These are phyloP conservation scores for Apiospora malaysiana DNA, from an alignment of 2,329 filamentous ascomycete species.

Conservation along the genomic window DNA sequence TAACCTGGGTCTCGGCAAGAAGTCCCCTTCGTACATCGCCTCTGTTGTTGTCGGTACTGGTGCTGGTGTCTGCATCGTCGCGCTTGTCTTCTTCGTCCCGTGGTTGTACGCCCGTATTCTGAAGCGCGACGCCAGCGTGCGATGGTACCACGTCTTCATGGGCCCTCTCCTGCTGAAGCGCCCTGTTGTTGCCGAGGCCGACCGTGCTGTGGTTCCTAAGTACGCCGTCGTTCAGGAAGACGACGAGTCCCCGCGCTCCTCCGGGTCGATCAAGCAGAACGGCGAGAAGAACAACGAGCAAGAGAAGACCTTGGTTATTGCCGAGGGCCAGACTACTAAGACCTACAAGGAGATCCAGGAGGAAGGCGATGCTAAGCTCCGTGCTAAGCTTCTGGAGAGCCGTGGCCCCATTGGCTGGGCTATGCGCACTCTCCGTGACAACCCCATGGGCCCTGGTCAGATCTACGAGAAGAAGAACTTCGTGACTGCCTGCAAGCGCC, in stretches of 20 bases:
- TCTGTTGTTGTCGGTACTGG: constrained; percentile 70
- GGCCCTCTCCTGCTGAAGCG: constrained; percentile 71
- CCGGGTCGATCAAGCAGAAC: constrained; percentile 8
- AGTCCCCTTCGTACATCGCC: constrained; percentile 71
- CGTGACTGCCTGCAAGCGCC: constrained; percentile 63
- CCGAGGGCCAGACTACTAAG: constrained; percentile 55
- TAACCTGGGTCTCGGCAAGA: constrained; percentile 67
- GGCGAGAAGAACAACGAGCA: constrained; percentile 31
- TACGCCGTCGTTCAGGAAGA: constrained; percentile 78
- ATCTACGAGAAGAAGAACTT: constrained; percentile 79
- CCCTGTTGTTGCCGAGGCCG: constrained; percentile 56
- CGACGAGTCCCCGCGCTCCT: constrained; percentile 26
- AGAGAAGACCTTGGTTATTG: constrained; percentile 50
- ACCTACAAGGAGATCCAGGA: constrained; percentile 67
- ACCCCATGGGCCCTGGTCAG: constrained; percentile 73
- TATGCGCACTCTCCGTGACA: constrained; percentile 76
- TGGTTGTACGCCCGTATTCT: constrained; percentile 71
- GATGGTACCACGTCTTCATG: constrained; percentile 65
- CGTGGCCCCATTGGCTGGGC: constrained; percentile 80
- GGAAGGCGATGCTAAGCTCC: constrained; percentile 61
- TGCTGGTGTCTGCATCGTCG: constrained; percentile 61
- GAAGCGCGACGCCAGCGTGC: constrained; percentile 69
- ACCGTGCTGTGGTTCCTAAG: constrained; percentile 68
- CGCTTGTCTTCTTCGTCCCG: constrained; percentile 76
- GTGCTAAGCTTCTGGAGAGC: constrained; percentile 66